Percentiles rank a stretch among this genome's conserved stretches.
Conservation (phyloP, 306 rosid genomes). For the Cicer arietinum region DNA sequence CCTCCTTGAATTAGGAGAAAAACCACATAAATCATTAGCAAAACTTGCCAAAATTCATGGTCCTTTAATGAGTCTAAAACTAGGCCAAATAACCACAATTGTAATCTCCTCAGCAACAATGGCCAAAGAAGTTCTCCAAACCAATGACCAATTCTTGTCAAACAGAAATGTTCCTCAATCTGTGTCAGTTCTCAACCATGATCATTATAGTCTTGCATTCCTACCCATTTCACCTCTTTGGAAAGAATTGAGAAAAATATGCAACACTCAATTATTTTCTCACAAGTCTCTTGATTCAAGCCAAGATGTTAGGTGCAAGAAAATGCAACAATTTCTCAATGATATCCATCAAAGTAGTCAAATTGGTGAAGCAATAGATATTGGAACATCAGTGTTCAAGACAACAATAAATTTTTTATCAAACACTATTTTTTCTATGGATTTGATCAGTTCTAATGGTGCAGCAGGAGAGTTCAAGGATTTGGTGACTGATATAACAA, state of each 20-base stretch:
- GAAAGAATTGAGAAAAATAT: constrained; percentile 37
- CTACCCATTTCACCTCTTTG: constrained; percentile 42
- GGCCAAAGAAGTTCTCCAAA: constrained; percentile 42
- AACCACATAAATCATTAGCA: constrained; percentile 31
- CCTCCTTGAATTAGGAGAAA: constrained; percentile 39
- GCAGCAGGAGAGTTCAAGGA: constrained; percentile 44
- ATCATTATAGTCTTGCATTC: constrained; percentile 34
- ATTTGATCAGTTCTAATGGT: constrained; percentile 37
- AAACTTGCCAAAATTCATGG: constrained; percentile 43
- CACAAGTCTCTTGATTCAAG: constrained; percentile 38
- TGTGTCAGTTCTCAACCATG: constrained; percentile 35
- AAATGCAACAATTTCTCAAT: constrained; percentile 24
- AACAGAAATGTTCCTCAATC: constrained; percentile 37
- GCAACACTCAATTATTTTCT: constrained; percentile 33
- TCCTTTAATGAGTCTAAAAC: constrained; percentile 32
- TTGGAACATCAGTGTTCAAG: constrained; percentile 40
- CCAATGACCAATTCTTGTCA: constrained; percentile 40
- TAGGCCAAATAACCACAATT: constrained; percentile 33
- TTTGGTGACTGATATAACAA: constrained; percentile 22
- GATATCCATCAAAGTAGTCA: constrained; percentile 33
- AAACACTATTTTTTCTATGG: constrained; percentile 42
- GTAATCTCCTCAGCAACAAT: constrained; percentile 35
- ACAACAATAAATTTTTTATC: constrained; percentile 39
- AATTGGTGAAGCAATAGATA: constrained; percentile 35
- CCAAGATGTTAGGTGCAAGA: constrained; percentile 24